phyloP scores from a whole-genome alignment of 225 moss, liverwort and hornwort genomes.

The Sphagnum contortum region DNA sequence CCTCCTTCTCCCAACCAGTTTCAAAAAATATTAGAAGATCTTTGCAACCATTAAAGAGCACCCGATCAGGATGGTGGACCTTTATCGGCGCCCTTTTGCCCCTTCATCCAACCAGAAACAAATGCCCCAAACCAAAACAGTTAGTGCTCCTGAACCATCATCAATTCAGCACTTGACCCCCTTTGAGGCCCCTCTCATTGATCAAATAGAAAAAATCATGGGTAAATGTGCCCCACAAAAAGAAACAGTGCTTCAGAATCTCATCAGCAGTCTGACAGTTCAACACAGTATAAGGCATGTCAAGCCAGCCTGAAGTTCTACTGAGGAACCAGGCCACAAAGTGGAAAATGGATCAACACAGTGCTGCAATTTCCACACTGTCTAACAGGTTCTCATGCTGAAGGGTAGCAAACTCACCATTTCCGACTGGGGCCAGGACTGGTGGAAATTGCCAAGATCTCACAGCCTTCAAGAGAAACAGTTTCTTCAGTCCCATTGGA shows the following conservation, averaged over 20 bases:
- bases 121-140: too few species aligned
- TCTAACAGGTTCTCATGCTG: too few species aligned
- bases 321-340: background rate
- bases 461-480: slow-evolving; percentile 68
- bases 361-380: too few species aligned
- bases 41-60: slow-evolving; percentile 17
- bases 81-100: slow-evolving; percentile 49
- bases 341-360: background rate
- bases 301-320: background rate
- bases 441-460: slow-evolving; percentile 13
- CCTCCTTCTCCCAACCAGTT: slow-evolving; percentile 56
- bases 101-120: slow-evolving; percentile 15
- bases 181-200: too few species aligned
- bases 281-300: too few species aligned
- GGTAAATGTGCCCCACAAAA: too few species aligned
- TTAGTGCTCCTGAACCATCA: too few species aligned
- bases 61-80: slow-evolving; percentile 24
- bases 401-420: slow-evolving; percentile 43
- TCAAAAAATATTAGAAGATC: slow-evolving; percentile 39
- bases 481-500: slow-evolving; percentile 40
- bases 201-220: too few species aligned
- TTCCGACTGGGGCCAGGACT: slow-evolving; percentile 46
- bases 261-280: too few species aligned
- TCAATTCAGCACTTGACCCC: too few species aligned
- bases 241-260: too few species aligned